These are phyloP conservation scores for Excoecaria agallocha DNA, from an alignment of 345 rosid species.

Conservation along the genomic window DNA sequence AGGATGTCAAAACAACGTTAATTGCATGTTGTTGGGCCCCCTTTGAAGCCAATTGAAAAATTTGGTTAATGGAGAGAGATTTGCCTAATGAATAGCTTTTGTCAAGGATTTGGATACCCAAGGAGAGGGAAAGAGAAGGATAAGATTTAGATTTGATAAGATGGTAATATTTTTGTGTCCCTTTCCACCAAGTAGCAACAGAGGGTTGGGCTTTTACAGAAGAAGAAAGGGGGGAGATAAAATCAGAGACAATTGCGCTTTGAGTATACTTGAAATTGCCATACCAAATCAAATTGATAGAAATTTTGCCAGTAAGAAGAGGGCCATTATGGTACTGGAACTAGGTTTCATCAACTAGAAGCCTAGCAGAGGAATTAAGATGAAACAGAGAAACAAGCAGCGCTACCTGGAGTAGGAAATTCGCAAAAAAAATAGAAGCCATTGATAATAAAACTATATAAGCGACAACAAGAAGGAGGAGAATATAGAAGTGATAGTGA, in stretches of 20 bases:
- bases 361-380: slow-evolving; percentile 15
- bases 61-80: slow-evolving; percentile 22
- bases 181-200: slow-evolving; percentile 27
- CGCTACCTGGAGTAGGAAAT: neutral
- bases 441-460: neutral
- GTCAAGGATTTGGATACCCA: slow-evolving; percentile 22
- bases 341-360: neutral
- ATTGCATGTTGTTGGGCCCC: slow-evolving; percentile 23
- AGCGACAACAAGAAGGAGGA: neutral
- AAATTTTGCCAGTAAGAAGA: slow-evolving; percentile 21
- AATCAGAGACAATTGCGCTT: slow-evolving; percentile 29
- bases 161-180: slow-evolving; percentile 19
- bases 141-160: slow-evolving; percentile 8
- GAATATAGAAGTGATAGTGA: neutral
- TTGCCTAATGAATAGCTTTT: slow-evolving; percentile 25
- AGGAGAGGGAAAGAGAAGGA: slow-evolving; percentile 10
- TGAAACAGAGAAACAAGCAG: slow-evolving; percentile 8
- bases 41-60: slow-evolving; percentile 21
- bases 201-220: slow-evolving; percentile 11
- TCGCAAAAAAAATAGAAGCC: slow-evolving; percentile 8
- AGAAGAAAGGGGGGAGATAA: slow-evolving; percentile 17
- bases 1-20: slow-evolving; percentile 28
- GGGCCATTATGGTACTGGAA: slow-evolving; percentile 31
- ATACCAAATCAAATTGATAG: slow-evolving; percentile 28
- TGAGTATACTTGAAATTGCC: slow-evolving; percentile 27